These are phyloP conservation scores for Fusarium equiseti DNA, from an alignment of 2,329 filamentous ascomycete genomes.

Conservation along the genomic window DNA sequence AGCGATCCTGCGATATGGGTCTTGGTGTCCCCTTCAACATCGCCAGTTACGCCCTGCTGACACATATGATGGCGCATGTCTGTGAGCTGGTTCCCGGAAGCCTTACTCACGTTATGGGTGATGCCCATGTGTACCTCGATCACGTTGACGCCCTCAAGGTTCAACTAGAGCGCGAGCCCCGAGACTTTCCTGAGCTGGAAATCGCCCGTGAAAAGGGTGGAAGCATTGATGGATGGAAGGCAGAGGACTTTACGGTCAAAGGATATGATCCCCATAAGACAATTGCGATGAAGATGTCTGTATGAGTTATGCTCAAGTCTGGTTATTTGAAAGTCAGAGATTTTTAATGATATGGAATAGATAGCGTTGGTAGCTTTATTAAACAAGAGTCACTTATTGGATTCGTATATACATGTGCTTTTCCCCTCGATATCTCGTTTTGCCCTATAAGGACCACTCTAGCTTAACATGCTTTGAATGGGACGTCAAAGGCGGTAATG, in stretches of 20 bases:
- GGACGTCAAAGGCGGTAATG: neutral
- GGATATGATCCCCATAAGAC: slow-evolving; percentile 92
- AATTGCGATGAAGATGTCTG: slow-evolving; percentile 99
- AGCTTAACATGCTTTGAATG: neutral
- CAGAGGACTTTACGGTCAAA: slow-evolving; percentile 87
- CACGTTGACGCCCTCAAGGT: slow-evolving; percentile 88
- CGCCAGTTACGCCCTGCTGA: slow-evolving; percentile 90
- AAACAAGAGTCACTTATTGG: neutral
- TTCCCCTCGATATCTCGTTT: too few relatives aligned
- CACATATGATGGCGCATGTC: slow-evolving; percentile 93
- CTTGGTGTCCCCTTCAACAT: slow-evolving; percentile 98
- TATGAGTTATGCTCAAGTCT: slow-evolving; percentile 53
- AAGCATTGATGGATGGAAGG: slow-evolving; percentile 89
- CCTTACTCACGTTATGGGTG: slow-evolving; percentile 95
- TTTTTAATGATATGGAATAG: slow-evolving; percentile 19
- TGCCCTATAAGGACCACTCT: neutral
- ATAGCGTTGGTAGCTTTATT: slow-evolving; percentile 31
- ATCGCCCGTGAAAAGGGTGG: slow-evolving; percentile 76
- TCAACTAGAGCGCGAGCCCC: slow-evolving; percentile 84
- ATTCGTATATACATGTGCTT: neutral
- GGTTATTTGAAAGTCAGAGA: neutral
- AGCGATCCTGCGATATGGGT: slow-evolving; percentile 96
- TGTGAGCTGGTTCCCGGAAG: slow-evolving; percentile 87
- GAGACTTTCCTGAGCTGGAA: slow-evolving; percentile 81
- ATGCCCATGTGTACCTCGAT: slow-evolving; percentile 96